Conservation (phyloP, 2,329 filamentous ascomycete species). For the Lasiodiplodia gonubiensis region DNA sequence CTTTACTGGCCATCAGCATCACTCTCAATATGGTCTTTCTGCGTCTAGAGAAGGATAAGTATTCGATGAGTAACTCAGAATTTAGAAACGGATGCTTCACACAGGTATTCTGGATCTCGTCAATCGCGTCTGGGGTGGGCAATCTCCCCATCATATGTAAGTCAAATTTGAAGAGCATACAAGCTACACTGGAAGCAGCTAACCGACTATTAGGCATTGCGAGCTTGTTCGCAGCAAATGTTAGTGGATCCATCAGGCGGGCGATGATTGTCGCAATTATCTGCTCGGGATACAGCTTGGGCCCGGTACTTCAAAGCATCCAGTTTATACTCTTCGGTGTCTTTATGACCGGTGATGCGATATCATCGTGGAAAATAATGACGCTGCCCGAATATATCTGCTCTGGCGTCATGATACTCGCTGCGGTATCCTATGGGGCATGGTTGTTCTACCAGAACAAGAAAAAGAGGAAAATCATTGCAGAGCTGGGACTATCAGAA, state of each 20-base stretch:
- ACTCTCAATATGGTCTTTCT: no score
- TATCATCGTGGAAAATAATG: no score
- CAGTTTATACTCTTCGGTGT: no score
- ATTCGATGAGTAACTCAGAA: no score
- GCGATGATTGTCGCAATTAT: neutral
- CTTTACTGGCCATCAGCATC: no score
- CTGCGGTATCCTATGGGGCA: neutral
- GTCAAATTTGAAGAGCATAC: neutral
- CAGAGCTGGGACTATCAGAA: neutral
- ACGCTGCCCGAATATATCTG: no score
- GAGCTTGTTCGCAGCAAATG: neutral
- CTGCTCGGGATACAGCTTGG: neutral
- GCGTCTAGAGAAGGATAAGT: no score
- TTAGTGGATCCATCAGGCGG: neutral
- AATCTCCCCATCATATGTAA: neutral
- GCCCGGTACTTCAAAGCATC: neutral
- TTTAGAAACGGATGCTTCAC: no score
- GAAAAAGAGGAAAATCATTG: neutral
- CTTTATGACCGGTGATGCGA: no score
- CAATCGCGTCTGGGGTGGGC: neutral
- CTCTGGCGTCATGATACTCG: neutral
- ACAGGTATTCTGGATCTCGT: no score
- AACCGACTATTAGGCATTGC: neutral
- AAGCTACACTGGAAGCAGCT: neutral
- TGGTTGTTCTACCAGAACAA: neutral